phyloP scores from a whole-genome alignment of 2,329 filamentous ascomycete species.

The Curvularia sp. region DNA sequence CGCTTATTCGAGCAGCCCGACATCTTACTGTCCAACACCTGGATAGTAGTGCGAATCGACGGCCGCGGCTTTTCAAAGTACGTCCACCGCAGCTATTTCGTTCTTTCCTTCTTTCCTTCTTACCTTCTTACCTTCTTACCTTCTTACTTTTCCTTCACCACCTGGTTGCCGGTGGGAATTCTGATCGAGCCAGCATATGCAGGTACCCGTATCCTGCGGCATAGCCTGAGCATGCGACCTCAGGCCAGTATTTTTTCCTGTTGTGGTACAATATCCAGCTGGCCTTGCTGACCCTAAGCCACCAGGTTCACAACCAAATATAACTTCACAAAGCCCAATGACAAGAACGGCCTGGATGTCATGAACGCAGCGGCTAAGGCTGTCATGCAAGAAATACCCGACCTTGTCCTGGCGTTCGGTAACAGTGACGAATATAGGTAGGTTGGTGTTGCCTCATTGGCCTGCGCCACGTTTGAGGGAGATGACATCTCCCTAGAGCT shows the following conservation, averaged over 20 bases:
- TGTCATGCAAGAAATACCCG: constrained; percentile 82
- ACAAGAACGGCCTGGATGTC: constrained; percentile 81
- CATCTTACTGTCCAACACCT: constrained; percentile 83
- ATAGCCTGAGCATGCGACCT: constrained; percentile 16
- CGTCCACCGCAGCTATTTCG: not conserved
- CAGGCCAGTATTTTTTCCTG: constrained; percentile 14
- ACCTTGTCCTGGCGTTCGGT: constrained; percentile 87
- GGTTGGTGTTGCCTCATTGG: constrained; percentile 12
- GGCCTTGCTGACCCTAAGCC: constrained; percentile 12
- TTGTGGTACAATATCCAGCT: constrained; percentile 1
- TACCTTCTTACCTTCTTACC: too few relatives aligned
- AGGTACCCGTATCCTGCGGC: constrained; percentile 27
- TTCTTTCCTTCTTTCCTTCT: too few relatives aligned
- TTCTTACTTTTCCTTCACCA: not conserved
- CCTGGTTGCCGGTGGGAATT: constrained; percentile 4
- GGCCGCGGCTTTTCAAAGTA: constrained; percentile 95
- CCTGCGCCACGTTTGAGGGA: constrained; percentile 21
- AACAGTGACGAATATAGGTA: constrained; percentile 93
- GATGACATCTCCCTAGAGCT: constrained; percentile 17
- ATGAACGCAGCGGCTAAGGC: constrained; percentile 94
- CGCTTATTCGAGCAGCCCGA: constrained; percentile 86
- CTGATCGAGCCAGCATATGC: constrained; percentile 18
- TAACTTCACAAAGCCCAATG: constrained; percentile 89
- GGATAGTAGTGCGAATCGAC: constrained; percentile 93
- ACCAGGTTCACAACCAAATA: constrained; percentile 81